Base-by-base conservation (phyloP, 1,139 yeast species). In the Protomyces arabidopsidicola region DNA sequence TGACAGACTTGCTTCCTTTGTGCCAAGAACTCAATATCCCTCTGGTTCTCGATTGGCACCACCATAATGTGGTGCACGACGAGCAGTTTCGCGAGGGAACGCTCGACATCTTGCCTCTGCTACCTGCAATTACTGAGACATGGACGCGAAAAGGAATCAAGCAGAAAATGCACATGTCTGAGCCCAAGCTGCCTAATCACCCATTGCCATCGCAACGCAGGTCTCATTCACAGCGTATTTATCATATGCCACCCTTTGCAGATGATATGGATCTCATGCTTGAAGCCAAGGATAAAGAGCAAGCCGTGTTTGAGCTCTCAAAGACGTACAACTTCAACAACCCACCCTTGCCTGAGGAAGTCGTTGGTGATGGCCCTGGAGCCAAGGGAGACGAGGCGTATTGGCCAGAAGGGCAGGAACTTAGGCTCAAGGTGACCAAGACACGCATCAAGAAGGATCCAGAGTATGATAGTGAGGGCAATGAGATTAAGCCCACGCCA, bases 111-210 rank as follows among this genome's bases (percentile, higher is more conserved):
- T 20, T 60, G 59, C 64, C 62, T 2, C 42, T 64, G 14, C 22
- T 60, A 20, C 61, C 61, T 3, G 57, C 53, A 16, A 64, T 64
- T 14, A 50, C 57, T 1, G 66, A 48, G 54, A 60, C 64, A 93
- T n/a, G 88, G 82, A 74, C 96, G 97, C 45, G 81, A 78, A 73
- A 83, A 79, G 70, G 78, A 77, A 67, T 76, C 81, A 58, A 68
- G 67, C 51, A 73, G 69, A 67, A 70, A 48, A 70, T 70, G 65
- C 67, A 78, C 74, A 72, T 80, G 76, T 73, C 79, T 76, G 66
- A 64, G 52, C 48, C 66, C 3, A 52, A 57, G 9, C 18, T 48
- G 55, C 66, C 64, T n/a, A 45, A 45, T n/a, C 60, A 56, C 27
- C 56, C 60, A 4, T 34, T 56, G 12, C 55, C 64, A 2, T 50